These are phyloP conservation scores for Lactarius evosmus DNA, from an alignment of 768 basidiomycete genomes.

Conservation along the genomic window DNA sequence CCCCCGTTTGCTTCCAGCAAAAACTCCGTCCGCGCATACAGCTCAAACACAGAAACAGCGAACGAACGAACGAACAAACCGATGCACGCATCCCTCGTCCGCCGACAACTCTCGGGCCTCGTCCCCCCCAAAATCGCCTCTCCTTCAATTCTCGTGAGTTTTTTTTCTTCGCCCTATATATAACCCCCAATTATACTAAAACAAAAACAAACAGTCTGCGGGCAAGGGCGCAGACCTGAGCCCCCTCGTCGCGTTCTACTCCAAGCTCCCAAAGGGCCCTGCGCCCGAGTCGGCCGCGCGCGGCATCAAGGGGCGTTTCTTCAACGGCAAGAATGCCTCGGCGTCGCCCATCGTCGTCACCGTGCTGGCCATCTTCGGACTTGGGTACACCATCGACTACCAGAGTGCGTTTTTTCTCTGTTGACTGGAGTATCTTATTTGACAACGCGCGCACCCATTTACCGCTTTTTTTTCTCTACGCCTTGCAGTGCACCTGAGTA, in stretches of 20 bases:
- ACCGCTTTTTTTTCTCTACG: slow-evolving; percentile 1
- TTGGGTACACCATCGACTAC: slow-evolving; percentile 88
- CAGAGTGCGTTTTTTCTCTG: slow-evolving; percentile 59
- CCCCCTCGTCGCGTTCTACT: slow-evolving; percentile 93
- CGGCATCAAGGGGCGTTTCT: slow-evolving; percentile 79
- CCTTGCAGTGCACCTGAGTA: slow-evolving; percentile 77
- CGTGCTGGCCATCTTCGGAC: slow-evolving; percentile 63
- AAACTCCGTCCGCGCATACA: not conserved
- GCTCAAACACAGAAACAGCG: not conserved
- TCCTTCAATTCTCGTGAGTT: slow-evolving; percentile 77
- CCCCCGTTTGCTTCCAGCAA: not conserved
- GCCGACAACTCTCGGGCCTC: slow-evolving; percentile 79
- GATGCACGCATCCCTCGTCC: slow-evolving; percentile 82
- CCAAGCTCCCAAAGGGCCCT: slow-evolving; percentile 90
- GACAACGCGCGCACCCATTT: not conserved
- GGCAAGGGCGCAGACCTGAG: slow-evolving; percentile 77
- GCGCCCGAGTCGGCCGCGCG: slow-evolving; percentile 52
- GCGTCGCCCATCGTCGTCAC: slow-evolving; percentile 61
- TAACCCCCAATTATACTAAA: too few species aligned
- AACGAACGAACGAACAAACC: not conserved
- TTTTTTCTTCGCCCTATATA: not conserved
- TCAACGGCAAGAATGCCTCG: slow-evolving; percentile 83
- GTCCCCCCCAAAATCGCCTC: slow-evolving; percentile 96
- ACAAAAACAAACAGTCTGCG: too few species aligned
- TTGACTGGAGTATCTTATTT: slow-evolving; percentile 3